phyloP scores from a whole-genome alignment of 768 basidiomycete species.

The Scleroderma citrinum region DNA sequence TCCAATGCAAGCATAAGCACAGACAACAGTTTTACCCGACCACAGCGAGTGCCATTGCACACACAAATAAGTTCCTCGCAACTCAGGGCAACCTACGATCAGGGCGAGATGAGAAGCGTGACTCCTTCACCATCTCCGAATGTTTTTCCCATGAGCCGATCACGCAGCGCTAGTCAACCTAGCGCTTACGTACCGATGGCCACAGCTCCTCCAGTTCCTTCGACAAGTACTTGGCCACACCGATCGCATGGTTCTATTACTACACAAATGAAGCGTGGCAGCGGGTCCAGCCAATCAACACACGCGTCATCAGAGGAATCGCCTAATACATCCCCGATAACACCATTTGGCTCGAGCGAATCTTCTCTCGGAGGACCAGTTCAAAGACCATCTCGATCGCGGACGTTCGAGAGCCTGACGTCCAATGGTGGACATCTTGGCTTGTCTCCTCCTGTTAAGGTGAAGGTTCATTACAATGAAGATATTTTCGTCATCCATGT shows the following conservation, averaged over 20 bases:
- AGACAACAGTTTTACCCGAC: constrained; percentile 35
- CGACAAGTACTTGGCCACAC: constrained; percentile 42
- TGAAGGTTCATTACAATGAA: constrained; percentile 93
- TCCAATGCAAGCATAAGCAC: constrained; percentile 42
- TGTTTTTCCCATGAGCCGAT: constrained; percentile 38
- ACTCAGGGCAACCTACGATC: constrained; percentile 49
- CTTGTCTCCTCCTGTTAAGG: constrained; percentile 57
- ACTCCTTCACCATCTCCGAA: constrained; percentile 30
- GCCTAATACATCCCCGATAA: constrained; percentile 82
- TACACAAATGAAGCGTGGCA: constrained; percentile 62
- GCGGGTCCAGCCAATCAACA: constrained; percentile 80
- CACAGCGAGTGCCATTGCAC: constrained; percentile 41
- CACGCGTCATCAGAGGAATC: constrained; percentile 76
- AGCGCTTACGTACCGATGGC: constrained; percentile 55
- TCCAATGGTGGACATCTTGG: constrained; percentile 19
- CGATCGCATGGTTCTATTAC: constrained; percentile 36
- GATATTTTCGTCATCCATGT: constrained; percentile 96
- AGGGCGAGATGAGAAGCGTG: constrained; percentile 27
- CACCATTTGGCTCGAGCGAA: constrained; percentile 87
- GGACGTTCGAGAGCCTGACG: constrained; percentile 42
- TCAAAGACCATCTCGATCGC: constrained; percentile 50
- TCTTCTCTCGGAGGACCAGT: constrained; percentile 60
- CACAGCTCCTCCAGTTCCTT: constrained; percentile 48
- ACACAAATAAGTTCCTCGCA: constrained; percentile 69
- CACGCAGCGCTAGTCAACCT: constrained; percentile 78